phyloP scores from a whole-genome alignment of 2,329 filamentous ascomycete species.

The Claviceps humidiphila region DNA sequence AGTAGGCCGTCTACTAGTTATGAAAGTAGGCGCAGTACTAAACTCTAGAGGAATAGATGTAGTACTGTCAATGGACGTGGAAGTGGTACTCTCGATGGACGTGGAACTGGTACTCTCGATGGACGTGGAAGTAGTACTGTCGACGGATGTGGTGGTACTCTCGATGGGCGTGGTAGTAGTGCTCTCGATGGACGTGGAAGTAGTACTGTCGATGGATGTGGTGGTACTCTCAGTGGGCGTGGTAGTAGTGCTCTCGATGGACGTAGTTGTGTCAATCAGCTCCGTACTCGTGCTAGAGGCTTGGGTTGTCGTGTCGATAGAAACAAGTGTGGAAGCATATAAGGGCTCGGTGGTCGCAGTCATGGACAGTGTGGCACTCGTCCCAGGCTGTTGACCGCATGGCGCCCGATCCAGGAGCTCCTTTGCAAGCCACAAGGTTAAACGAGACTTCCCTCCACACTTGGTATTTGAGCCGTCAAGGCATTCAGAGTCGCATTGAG shows the following conservation, averaged over 20 bases:
- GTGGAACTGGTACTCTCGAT: no score
- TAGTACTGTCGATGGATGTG: no score
- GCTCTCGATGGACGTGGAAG: no score
- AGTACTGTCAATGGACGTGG: background rate
- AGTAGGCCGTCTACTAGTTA: background rate
- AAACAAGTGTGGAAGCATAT: slow-evolving; percentile 5
- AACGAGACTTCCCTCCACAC: slow-evolving; percentile 29
- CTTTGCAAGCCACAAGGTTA: slow-evolving; percentile 34
- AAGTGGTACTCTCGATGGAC: no score
- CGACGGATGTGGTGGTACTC: no score
- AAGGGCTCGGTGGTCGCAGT: slow-evolving; percentile 3
- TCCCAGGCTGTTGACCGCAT: slow-evolving; percentile 25
- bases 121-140: no score
- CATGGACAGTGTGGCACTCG: slow-evolving; percentile 14
- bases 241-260: no score
- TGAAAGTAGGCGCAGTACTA: background rate
- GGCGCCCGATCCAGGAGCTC: slow-evolving; percentile 37
- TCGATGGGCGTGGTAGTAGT: no score
- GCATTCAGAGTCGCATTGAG: slow-evolving; percentile 38
- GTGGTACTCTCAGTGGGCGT: no score
- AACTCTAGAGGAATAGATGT: background rate
- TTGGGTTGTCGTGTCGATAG: background rate
- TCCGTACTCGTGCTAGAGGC: no score
- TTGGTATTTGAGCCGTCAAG: slow-evolving; percentile 28
- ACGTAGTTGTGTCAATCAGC: no score